Conservation (phyloP, 352 stramenopile species). For the Pythium rishiriense region DNA sequence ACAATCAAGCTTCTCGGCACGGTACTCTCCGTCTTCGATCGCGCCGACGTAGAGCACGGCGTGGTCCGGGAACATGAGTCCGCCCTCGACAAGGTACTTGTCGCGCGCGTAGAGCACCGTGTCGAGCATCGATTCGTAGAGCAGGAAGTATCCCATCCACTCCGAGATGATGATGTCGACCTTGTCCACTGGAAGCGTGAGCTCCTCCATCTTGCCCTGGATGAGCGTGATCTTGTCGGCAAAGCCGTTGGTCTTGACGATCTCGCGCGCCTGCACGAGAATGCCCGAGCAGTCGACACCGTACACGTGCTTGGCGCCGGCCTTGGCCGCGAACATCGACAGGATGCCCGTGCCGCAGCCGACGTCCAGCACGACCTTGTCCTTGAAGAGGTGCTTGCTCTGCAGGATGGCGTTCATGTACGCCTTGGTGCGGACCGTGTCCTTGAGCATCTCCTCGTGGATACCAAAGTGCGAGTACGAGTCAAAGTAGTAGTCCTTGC, state of each 20-base stretch:
- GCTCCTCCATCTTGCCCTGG: conserved; percentile 93
- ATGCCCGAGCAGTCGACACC: conserved; percentile 96
- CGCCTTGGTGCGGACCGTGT: conserved; percentile 95
- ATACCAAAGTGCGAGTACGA: conserved; percentile 99
- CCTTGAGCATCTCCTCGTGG: conserved; percentile 98
- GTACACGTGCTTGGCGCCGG: conserved; percentile 92
- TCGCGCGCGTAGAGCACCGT: conserved; percentile 96
- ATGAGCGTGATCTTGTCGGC: conserved; percentile 94
- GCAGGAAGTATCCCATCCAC: conserved; percentile 98
- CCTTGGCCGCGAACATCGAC: conserved; percentile 96
- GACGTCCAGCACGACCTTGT: conserved; percentile 97
- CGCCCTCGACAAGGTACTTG: conserved; percentile 92
- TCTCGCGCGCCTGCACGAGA: conserved; percentile 92
- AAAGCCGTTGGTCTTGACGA: conserved; percentile 95
- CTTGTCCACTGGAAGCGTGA: conserved; percentile 90
- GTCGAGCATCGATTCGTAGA: conserved; percentile 98
- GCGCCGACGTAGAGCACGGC: conserved; percentile 94
- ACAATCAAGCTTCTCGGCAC: conserved; percentile 92
- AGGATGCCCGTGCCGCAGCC: conserved; percentile 97
- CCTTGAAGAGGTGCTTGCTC: conserved; percentile 96
- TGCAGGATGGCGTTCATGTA: conserved; percentile 98
- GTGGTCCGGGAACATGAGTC: conserved; percentile 96
- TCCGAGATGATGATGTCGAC: conserved; percentile 99
- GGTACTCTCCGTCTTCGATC: conserved; percentile 96
- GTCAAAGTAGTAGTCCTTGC: conserved; percentile 98